These are phyloP conservation scores for Colletotrichum theobromicola DNA, from an alignment of 2,329 filamentous ascomycete species.

Conservation along the genomic window DNA sequence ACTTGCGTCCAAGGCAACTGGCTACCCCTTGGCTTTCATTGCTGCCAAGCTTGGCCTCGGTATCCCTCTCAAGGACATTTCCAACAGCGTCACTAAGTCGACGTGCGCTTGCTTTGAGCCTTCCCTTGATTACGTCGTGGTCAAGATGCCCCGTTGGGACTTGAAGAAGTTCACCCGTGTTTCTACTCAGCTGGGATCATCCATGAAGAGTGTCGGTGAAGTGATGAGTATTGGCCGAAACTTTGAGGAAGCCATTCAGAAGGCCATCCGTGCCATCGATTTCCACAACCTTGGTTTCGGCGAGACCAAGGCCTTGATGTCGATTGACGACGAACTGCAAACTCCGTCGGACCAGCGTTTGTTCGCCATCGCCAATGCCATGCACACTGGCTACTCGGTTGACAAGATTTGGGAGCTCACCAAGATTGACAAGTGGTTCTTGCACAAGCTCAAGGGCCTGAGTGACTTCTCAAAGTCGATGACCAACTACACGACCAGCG, in stretches of 20 bases:
- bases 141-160: constrained; percentile 99
- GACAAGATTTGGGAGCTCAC: constrained; percentile 99
- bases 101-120: constrained; percentile 99
- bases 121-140: constrained; percentile 95
- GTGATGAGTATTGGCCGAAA: constrained; percentile 98
- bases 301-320: constrained; percentile 90
- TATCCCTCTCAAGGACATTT: constrained; percentile 95
- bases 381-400: constrained; percentile 91
- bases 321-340: constrained; percentile 93
- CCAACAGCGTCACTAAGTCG: constrained; percentile 92
- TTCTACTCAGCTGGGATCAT: constrained; percentile 93
- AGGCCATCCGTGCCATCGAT: constrained; percentile 94
- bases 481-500: constrained; percentile 67
- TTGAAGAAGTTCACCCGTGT: constrained; percentile 98
- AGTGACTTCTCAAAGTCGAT: constrained; percentile 88
- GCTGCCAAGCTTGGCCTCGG: constrained; percentile 95
- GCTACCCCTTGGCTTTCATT: constrained; percentile 94
- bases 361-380: constrained; percentile 97
- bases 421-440: constrained; percentile 98
- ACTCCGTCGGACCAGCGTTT: constrained; percentile 97
- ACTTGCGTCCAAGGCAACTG: constrained; percentile 94
- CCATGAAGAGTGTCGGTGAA: constrained; percentile 99
- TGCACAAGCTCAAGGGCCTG: constrained; percentile 87
- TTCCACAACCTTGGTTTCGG: constrained; percentile 96
- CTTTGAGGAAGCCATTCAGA: constrained; percentile 98